Conservation (phyloP, 1,284 basidiomycete species). For the Marasmius oreades region DNA sequence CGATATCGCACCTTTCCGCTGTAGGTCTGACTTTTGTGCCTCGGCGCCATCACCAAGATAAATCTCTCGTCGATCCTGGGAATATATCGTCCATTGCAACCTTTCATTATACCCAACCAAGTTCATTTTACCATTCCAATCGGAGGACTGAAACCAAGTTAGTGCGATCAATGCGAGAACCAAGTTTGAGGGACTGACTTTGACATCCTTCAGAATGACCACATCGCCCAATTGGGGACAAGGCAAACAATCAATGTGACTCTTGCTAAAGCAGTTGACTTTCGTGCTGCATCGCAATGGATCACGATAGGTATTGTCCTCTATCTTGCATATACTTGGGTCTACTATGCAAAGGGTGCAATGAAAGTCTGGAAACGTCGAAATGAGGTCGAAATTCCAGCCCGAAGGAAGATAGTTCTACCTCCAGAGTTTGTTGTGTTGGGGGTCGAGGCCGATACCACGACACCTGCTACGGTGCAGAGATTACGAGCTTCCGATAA, state of each 20-base stretch:
- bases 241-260: conserved; percentile 46
- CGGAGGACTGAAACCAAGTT: conserved; percentile 25
- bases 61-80: conserved; percentile 23
- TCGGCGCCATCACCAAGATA: conserved; percentile 27
- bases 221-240: conserved; percentile 40
- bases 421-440: conserved; percentile 19
- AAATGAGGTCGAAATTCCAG: neutral
- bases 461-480: conserved; percentile 5
- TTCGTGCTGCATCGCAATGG: conserved; percentile 24
- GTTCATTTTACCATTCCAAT: conserved; percentile 25
- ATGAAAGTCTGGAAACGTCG: conserved; percentile 25
- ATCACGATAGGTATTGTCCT: conserved; percentile 13
- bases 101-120: conserved; percentile 40
- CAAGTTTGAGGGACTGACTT: conserved; percentile 24
- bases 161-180: neutral
- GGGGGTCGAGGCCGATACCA: neutral
- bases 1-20: conserved; percentile 20
- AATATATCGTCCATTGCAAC: conserved; percentile 37
- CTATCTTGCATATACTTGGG: conserved; percentile 33
- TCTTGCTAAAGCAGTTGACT: conserved; percentile 51
- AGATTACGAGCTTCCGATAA: neutral
- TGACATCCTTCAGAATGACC: conserved; percentile 37
- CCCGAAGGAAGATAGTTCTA: conserved; percentile 1
- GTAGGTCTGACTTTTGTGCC: conserved; percentile 23
- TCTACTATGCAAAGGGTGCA: conserved; percentile 38